Base-by-base conservation (phyloP, 257 asterid species). In the Primulina huaijiensis region DNA sequence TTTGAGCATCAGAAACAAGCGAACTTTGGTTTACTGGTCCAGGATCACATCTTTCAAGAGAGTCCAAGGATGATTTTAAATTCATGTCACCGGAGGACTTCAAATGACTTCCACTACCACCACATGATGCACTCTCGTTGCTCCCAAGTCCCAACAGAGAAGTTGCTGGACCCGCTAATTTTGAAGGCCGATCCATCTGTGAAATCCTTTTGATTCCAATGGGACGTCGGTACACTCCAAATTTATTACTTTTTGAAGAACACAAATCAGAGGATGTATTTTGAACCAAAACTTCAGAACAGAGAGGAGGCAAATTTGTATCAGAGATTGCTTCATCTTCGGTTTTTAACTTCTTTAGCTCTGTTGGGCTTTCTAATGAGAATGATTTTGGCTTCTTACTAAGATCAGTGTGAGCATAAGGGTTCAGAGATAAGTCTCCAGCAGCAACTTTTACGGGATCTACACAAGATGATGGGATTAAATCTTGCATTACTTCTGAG, bases 401-500 rank as follows among this genome's bases (percentile, higher is more conserved):
- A 33, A 73, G 31, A 59, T 83, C 85, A 60, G 70, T 27, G 31
- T 77, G 82, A 75, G 78, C 79, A 79, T 71, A 71, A 59, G 89
- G 82, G 79, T 72, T 81, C 67, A 77, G 74, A 43, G 89, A 73
- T 62, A 78, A 73, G 78, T 92, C 86, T n/a, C 77, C 84, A 37
- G 88, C 73, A 52, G 87, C 78, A 27, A 76, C 78, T 76, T 77
- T 84, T 68, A 72, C 88, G 2, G 87, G 90, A 77, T 83, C 85
- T 11, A 65, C 70, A 55, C 69, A 65, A 62, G 86, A 84, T 25
- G 79, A 68, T 40, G 88, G 87, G 35, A 72, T 77, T 74, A 90
- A 64, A 83, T 92, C 97, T 76, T 85, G 82, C 90, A 92, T 75
- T 63, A 90, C 84, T 65, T 92, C 96, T 29, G 90, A 73, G 76